phyloP scores from a whole-genome alignment of 768 basidiomycete species.

The Suillus sp. region DNA sequence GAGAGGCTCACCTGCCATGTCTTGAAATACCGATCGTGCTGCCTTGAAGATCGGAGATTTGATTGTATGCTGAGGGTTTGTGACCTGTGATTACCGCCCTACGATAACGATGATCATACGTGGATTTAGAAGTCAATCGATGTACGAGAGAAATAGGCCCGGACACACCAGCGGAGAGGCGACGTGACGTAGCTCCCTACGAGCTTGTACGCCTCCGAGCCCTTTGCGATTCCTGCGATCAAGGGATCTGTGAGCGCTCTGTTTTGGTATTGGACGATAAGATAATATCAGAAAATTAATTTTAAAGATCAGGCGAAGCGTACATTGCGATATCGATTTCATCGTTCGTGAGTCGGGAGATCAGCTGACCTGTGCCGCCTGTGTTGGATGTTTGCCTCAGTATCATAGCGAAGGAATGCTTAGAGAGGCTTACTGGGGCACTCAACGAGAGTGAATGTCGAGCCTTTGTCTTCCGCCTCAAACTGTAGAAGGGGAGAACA shows the following conservation, averaged over 20 bases:
- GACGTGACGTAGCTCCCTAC: constrained; percentile 91
- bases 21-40: constrained; percentile 90
- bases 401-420: background rate
- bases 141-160: background rate
- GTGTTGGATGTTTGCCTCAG: constrained; percentile 16
- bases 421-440: constrained; percentile 68
- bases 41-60: constrained; percentile 73
- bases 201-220: constrained; percentile 84
- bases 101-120: background rate
- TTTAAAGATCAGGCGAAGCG: background rate
- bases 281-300: constrained; percentile 5
- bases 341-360: constrained; percentile 69
- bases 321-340: constrained; percentile 86
- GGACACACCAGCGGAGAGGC: constrained; percentile 77
- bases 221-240: constrained; percentile 91
- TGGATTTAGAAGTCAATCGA: constrained; percentile 1
- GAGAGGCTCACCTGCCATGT: constrained; percentile 63
- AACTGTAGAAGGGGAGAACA: constrained; percentile 90
- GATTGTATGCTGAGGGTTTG: constrained; percentile 65
- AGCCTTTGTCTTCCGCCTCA: constrained; percentile 62
- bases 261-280: constrained; percentile 11
- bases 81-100: constrained; percentile 92
- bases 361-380: constrained; percentile 89
- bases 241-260: constrained; percentile 90
- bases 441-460: constrained; percentile 82